A percentile compares a stretch with the other conserved stretches of the same genome.
phyloP scores from a whole-genome alignment of 805 yeast species.

The Pichia occidentalis region DNA sequence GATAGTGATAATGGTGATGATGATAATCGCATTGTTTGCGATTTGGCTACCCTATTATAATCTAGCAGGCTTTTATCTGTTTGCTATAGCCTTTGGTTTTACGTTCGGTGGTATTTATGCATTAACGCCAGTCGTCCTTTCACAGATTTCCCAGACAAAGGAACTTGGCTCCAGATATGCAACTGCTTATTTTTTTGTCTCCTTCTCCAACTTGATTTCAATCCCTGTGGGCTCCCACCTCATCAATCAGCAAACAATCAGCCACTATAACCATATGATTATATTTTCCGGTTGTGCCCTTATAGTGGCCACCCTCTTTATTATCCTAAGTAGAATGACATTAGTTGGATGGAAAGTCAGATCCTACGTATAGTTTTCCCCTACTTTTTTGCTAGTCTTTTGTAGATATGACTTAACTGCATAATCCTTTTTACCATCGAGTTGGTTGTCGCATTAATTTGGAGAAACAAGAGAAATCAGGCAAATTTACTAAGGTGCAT shows the following conservation, averaged over 20 bases:
- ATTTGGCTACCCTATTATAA: conserved; percentile 54
- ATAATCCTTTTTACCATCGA: no score
- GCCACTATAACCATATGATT: conserved; percentile 19
- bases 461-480: no score
- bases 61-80: conserved; percentile 39
- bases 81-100: conserved; percentile 43
- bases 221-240: conserved; percentile 44
- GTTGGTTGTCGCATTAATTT: no score
- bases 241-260: conserved; percentile 25
- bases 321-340: conserved; percentile 8
- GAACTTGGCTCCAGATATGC: conserved; percentile 66
- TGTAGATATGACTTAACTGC: no score
- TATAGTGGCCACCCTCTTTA: conserved; percentile 15
- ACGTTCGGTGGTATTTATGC: conserved; percentile 52
- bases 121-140: conserved; percentile 54
- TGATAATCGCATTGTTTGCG: conserved; percentile 40
- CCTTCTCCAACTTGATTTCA: conserved; percentile 39
- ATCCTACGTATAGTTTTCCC: no score
- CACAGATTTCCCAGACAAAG: conserved; percentile 50
- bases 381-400: no score
- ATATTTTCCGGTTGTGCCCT: conserved; percentile 22
- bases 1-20: conserved; percentile 38
- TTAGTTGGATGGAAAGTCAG: no score
- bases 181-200: conserved; percentile 53
- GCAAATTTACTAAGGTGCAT: no score